Conservation (phyloP, 2,329 filamentous ascomycete genomes). For the Ceratocystis albifundus region DNA sequence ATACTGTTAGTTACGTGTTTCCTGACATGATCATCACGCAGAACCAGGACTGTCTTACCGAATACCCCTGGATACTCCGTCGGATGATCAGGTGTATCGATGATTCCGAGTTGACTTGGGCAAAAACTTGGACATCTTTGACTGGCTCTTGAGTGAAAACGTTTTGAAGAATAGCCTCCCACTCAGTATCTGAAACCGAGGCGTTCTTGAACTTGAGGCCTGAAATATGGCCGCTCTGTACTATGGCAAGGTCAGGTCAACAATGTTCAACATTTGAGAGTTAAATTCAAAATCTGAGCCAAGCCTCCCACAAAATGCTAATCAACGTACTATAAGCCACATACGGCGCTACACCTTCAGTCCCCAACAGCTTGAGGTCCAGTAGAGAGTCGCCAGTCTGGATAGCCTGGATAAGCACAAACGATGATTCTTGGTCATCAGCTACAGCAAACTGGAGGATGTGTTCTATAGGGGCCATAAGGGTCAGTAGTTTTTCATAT, state of each 20-base stretch:
- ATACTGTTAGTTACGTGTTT: constrained; percentile 6
- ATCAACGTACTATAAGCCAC: constrained; percentile 42
- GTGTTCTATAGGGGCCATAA: constrained; percentile 5
- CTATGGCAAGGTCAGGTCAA: constrained; percentile 10
- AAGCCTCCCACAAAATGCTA: background rate
- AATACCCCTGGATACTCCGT: constrained; percentile 56
- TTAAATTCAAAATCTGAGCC: no score
- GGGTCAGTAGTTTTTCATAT: background rate
- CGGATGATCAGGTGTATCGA: constrained; percentile 51
- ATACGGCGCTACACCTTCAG: constrained; percentile 54
- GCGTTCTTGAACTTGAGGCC: constrained; percentile 44
- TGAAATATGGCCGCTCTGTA: constrained; percentile 39
- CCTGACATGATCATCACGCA: background rate
- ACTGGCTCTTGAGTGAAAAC: constrained; percentile 43
- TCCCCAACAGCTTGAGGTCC: constrained; percentile 56
- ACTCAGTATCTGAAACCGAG: constrained; percentile 50
- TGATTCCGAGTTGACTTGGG: constrained; percentile 42
- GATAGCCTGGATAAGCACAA: constrained; percentile 50
- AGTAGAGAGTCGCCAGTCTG: constrained; percentile 41
- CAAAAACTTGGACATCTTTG: constrained; percentile 47
- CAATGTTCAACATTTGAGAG: background rate
- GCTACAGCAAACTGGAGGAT: constrained; percentile 50
- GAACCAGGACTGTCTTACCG: constrained; percentile 36
- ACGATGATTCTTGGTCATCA: constrained; percentile 37
- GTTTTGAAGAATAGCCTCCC: constrained; percentile 49